Conservation (phyloP, 2,329 filamentous ascomycete genomes). For the Verticillium nonalfalfae region DNA sequence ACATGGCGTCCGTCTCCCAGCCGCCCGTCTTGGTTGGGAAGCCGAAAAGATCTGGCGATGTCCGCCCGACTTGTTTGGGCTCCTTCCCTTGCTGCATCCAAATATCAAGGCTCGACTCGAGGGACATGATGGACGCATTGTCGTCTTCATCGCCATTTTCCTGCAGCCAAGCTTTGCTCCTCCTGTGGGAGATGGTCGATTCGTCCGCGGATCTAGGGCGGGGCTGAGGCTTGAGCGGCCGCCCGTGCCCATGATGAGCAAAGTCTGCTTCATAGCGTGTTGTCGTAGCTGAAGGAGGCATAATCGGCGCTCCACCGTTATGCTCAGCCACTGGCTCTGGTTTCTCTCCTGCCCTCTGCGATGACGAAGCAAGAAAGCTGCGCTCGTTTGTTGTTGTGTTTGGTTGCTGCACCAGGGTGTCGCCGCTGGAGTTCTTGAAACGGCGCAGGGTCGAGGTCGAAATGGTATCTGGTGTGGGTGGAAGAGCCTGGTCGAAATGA, state of each 20-base stretch:
- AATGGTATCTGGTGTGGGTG: conserved; percentile 55
- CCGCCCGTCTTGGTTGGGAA: conserved; percentile 36
- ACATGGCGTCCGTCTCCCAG: conserved; percentile 44
- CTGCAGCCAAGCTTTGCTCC: conserved; percentile 36
- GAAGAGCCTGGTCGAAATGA: conserved; percentile 37
- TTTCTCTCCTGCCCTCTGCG: conserved; percentile 2
- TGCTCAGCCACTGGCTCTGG: conserved; percentile 7
- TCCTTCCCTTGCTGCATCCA: conserved; percentile 45
- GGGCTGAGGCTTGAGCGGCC: neutral
- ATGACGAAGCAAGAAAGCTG: conserved; percentile 20
- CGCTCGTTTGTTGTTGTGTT: conserved; percentile 20
- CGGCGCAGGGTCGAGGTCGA: conserved; percentile 47
- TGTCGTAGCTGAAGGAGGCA: conserved; percentile 15
- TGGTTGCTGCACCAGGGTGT: conserved; percentile 32
- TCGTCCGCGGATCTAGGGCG: conserved; percentile 42
- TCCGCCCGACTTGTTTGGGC: conserved; percentile 31
- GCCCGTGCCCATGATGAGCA: neutral
- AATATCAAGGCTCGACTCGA: conserved; percentile 46
- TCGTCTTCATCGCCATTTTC: conserved; percentile 30
- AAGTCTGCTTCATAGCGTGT: neutral
- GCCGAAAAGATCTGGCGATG: conserved; percentile 48
- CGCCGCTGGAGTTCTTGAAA: conserved; percentile 40
- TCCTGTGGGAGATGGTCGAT: conserved; percentile 28
- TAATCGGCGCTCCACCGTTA: conserved; percentile 8
- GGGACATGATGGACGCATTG: conserved; percentile 32